Evolutionary conservation across 176 grass and related monocot species (phyloP).

Genomic region (Chloris gayana): DNA sequence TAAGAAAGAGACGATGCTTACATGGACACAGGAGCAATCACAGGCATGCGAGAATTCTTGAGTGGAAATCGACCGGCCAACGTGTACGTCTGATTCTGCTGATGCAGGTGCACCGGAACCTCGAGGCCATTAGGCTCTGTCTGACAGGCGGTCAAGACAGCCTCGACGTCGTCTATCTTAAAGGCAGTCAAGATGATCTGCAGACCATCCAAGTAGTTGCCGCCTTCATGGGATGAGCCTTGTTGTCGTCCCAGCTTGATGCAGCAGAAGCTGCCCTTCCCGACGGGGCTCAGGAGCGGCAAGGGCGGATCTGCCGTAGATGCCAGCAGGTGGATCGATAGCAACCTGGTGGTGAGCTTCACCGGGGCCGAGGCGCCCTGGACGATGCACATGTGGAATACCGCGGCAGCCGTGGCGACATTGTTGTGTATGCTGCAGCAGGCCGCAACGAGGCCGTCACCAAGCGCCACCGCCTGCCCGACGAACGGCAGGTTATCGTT

Average conservation of each 20-base stretch:
- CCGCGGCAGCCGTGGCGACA: neutral
- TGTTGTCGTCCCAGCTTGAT: too few relatives aligned
- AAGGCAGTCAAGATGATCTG: neutral
- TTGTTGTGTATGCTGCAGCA: neutral
- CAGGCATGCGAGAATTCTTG: too few relatives aligned
- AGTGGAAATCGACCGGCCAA: neutral
- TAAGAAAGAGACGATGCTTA: too few relatives aligned
- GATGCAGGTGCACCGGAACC: neutral
- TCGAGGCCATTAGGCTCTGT: neutral
- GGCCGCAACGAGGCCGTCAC: neutral
- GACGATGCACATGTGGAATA: constrained; percentile 23
- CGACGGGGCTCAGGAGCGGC: too few relatives aligned
- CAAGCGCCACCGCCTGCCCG: neutral
- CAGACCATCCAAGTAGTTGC: neutral
- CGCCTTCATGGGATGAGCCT: neutral
- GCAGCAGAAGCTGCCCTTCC: too few relatives aligned
- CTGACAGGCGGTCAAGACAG: neutral
- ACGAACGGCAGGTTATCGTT: constrained; percentile 14
- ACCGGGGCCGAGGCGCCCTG: too few relatives aligned
- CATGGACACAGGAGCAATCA: too few relatives aligned
- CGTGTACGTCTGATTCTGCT: neutral
- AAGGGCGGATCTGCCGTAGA: neutral
- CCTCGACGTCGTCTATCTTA: neutral
- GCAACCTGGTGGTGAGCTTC: neutral
- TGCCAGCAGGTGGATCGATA: neutral